Evolutionary conservation across 176 grass and related monocot species (phyloP).

Genomic region (Eremochloa ophiuroides): DNA sequence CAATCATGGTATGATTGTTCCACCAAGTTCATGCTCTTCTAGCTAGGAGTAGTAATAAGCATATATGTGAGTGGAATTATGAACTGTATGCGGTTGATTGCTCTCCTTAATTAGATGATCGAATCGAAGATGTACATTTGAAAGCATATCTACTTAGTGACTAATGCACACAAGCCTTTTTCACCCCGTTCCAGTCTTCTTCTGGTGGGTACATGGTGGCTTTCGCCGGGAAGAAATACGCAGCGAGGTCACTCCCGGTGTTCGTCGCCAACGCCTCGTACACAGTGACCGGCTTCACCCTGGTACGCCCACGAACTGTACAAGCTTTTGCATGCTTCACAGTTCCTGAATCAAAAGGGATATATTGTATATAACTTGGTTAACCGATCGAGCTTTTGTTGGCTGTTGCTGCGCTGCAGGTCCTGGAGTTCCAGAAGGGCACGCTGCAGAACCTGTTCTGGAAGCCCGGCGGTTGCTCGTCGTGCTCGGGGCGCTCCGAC

Average conservation of each 20-base stretch:
- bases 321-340: neutral
- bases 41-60: too few relatives aligned
- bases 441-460: slow-evolving; percentile 78
- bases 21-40: neutral
- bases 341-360: neutral
- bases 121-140: neutral
- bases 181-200: slow-evolving; percentile 36
- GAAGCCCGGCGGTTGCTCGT: slow-evolving; percentile 60
- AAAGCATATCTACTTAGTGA: neutral
- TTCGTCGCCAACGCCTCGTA: slow-evolving; percentile 58
- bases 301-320: slow-evolving; percentile 40
- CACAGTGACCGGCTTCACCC: slow-evolving; percentile 69
- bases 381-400: neutral
- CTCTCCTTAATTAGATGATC: neutral
- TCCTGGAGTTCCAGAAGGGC: slow-evolving; percentile 89
- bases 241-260: slow-evolving; percentile 57
- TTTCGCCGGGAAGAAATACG: slow-evolving; percentile 80
- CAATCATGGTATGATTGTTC: neutral
- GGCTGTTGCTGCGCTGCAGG: slow-evolving; percentile 7
- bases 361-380: neutral
- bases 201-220: slow-evolving; percentile 76
- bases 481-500: slow-evolving; percentile 39
- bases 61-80: neutral
- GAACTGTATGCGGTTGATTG: neutral
- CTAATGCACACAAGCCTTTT: neutral